A percentile compares a stretch with the other conserved stretches of the same genome.
These are phyloP conservation scores for Eimeria acervulina DNA, from an alignment of 169 alveolate genomes.

Conservation along the genomic window DNA sequence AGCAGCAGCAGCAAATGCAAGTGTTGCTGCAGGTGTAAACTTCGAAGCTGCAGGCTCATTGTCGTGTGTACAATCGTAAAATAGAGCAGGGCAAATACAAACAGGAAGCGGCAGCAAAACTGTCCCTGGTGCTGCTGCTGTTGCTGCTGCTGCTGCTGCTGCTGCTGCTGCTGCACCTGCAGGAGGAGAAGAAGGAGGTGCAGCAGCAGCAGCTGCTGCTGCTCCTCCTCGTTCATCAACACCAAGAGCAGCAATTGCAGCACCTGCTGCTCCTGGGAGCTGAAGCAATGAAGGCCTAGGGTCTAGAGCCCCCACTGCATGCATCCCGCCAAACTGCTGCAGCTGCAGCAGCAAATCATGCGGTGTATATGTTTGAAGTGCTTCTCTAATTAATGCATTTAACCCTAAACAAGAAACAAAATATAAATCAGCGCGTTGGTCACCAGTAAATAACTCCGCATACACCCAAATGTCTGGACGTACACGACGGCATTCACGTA, in stretches of 20 bases:
- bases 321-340: slow-evolving; percentile 53
- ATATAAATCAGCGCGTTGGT: slow-evolving; percentile 91
- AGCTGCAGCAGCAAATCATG: slow-evolving; percentile 47
- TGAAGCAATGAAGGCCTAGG: background rate
- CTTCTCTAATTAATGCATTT: slow-evolving; percentile 95
- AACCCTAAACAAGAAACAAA: slow-evolving; percentile 93
- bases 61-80: slow-evolving; percentile 97
- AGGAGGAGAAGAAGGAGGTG: background rate
- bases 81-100: slow-evolving; percentile 83
- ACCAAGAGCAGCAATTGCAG: slow-evolving; percentile 11
- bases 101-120: slow-evolving; percentile 79
- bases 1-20: slow-evolving; percentile 92
- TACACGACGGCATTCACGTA: slow-evolving; percentile 92
- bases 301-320: slow-evolving; percentile 48
- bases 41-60: slow-evolving; percentile 92
- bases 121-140: slow-evolving; percentile 22
- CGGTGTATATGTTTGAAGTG: slow-evolving; percentile 86
- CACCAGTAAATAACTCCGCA: slow-evolving; percentile 96
- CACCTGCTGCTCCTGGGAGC: slow-evolving; percentile 34
- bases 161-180: slow-evolving; percentile 7
- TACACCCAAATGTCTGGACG: slow-evolving; percentile 94
- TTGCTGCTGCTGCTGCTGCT: slow-evolving; percentile 11
- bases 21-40: slow-evolving; percentile 88
- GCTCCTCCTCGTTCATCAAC: background rate
- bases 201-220: background rate